Evolutionary conservation across 495 filamentous ascomycete species (phyloP), one percentile per base, ranked within the genome.

Genomic region (Annulohypoxylon nitens): DNA sequence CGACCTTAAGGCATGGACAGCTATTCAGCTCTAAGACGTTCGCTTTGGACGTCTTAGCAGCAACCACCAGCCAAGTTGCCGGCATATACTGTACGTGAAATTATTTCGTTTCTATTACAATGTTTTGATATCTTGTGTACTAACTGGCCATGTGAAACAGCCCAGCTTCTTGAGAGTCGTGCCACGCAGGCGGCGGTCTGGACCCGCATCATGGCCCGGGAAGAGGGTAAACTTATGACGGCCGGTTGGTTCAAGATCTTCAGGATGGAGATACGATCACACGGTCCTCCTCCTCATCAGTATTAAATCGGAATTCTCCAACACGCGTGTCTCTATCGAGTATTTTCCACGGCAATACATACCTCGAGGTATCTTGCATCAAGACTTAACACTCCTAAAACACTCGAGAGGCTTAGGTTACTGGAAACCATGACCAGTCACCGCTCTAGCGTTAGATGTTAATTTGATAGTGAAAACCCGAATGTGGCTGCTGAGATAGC

Each of bases 1-100:
- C 58, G 23, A 0, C 1, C 2, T n/a, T n/a, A 6, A n/a, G 58
- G 4, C 5, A 3, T 0, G 6, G 8, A 1, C 4, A 14, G 12
- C 16, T 1, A 4, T 54, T 54, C 20, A 39, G 8, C 61, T 11
- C 23, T 30, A 36, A 16, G 48, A 30, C 64, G 8, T 60, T 60
- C 25, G 54, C 34, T 11, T 11, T 67, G 30, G 64, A 67, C 12
- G 33, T 60, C 16, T 4, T 67, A 39, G 36, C 36, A 11, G 9
- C 8, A 9, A 39, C 0, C 11, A 9, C 8, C 30, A 3, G 2
- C 1, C 5, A 3, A 0, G 30, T 3, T 3, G 30, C 30, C 30
- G 30, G 30, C 3, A 6, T 0, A 30, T 1, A 30, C 1, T 30
- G 30, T 30, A 30, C 11, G 36, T 10, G 36, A 3, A 39, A 11